Conservation (phyloP, 257 asterid species). For the Capsicum pubescens region DNA sequence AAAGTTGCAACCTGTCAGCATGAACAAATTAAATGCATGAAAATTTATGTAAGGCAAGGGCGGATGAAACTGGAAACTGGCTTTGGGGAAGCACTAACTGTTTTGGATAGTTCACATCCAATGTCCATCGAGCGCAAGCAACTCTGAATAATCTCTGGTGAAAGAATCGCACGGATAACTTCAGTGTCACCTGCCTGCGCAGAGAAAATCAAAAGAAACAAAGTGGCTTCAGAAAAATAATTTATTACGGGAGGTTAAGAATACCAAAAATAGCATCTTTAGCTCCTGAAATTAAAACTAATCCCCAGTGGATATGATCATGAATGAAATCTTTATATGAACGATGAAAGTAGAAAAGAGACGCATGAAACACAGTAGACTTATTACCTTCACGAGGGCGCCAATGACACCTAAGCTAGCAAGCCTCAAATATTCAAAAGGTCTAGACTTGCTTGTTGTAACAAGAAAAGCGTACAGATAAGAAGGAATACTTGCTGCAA, state of each 20-base stretch:
- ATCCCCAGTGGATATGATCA: slow-evolving; percentile 26
- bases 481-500: slow-evolving; percentile 48
- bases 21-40: not conserved
- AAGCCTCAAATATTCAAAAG: slow-evolving; percentile 47
- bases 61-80: not conserved
- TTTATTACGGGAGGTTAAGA: not conserved
- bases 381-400: slow-evolving; percentile 52
- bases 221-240: not conserved
- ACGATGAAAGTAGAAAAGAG: slow-evolving; percentile 6
- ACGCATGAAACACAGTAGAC: not conserved
- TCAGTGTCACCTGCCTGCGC: slow-evolving; percentile 39
- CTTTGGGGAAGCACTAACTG: slow-evolving; percentile 38
- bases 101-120: slow-evolving; percentile 43
- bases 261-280: not conserved
- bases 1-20: slow-evolving; percentile 47
- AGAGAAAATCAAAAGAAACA: not conserved
- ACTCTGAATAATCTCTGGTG: slow-evolving; percentile 43
- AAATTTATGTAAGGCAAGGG: not conserved
- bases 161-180: slow-evolving; percentile 36
- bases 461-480: slow-evolving; percentile 42
- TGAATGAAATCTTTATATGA: slow-evolving; percentile 4
- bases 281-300: slow-evolving; percentile 24
- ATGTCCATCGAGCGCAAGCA: slow-evolving; percentile 43
- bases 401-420: slow-evolving; percentile 49
- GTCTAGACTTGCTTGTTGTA: slow-evolving; percentile 36